Evolutionary conservation across 2,329 filamentous ascomycete genomes (phyloP), one percentile per base, ranked within the genome.

Genomic region (Thermochaetoides dissita): DNA sequence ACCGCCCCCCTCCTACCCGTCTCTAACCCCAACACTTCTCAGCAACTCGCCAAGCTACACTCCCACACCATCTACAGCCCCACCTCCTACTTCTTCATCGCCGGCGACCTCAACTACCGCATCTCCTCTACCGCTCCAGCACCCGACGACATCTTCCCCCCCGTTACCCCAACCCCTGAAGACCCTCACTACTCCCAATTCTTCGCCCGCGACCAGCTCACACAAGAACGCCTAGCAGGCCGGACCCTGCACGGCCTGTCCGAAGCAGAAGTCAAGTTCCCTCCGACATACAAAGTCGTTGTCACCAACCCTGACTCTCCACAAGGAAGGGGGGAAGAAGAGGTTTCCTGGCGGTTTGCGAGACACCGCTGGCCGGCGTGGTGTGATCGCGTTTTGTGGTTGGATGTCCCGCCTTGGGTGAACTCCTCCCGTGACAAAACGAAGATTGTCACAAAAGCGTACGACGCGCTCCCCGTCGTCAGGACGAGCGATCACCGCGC

Each of bases 71-170:
- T 96, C 43, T 95, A 88, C 65, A 76, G 74, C 39, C 76, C 84
- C 1, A 72, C 71, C 3, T 79, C 79, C 3, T 79, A 94, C 58
- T 67, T 95, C 1, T 94, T 96, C 58, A 69, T 96, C 37, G 82
- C 81, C 0, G 91, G 91, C 24, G 91, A 98, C 59, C 72, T 98
- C 46, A 98, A 98, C 67, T 98, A 98, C 63, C 82, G 91, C 51
- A 93, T 89, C 11, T 76, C 79, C 7, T 72, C 78, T 47, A 71
- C 68, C 1, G 65, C 71, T 0, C 87, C 88, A 0, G 64, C 68
- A 0, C 65, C 72, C 0, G 62, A 68, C 2, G 78, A 84, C 39
- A 67, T 54, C 39, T 86, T 72, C 74, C 91, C 52, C 60, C 80
- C 59, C 65, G 69, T 56, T 53, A 71, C 62, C 57, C 71, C 55